Percentiles rank a stretch among this genome's conserved stretches.
Conservation (phyloP, 2,329 filamentous ascomycete species). For the Aureobasidium zeae region DNA sequence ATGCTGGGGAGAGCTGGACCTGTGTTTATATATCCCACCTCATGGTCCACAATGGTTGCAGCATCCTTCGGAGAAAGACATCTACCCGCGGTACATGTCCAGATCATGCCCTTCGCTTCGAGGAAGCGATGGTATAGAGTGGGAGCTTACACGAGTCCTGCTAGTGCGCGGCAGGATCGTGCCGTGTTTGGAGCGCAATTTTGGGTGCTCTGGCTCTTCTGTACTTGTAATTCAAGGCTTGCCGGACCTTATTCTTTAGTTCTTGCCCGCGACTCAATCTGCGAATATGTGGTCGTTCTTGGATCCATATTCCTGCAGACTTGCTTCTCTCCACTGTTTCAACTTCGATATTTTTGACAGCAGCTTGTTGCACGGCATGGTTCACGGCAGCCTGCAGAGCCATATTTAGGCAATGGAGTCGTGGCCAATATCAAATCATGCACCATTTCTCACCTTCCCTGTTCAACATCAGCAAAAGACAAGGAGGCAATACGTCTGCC, state of each 20-base stretch:
- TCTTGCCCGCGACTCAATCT: no score
- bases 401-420: constrained; percentile 4
- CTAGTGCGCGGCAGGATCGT: constrained; percentile 12
- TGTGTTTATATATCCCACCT: constrained; percentile 11
- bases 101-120: background rate
- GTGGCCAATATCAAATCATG: background rate
- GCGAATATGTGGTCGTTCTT: no score
- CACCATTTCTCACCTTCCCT: background rate
- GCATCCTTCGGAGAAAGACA: background rate
- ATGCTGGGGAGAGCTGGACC: background rate
- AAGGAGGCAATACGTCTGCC: no score
- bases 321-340: no score
- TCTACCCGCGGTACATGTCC: background rate
- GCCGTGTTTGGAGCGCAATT: constrained; percentile 3
- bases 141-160: constrained; percentile 6
- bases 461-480: background rate
- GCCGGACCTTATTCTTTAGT: no score
- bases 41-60: background rate
- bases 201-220: constrained; percentile 6
- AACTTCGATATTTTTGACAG: background rate
- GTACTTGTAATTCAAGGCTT: no score
- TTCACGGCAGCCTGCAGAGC: constrained; percentile 2
- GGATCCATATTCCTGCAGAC: no score
- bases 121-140: constrained; percentile 9
- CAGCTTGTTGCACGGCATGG: constrained; percentile 9